Percentiles rank a stretch among this genome's conserved stretches.
These are phyloP conservation scores for Phragmites australis DNA, from an alignment of 176 grass and related monocot genomes.

Conservation along the genomic window DNA sequence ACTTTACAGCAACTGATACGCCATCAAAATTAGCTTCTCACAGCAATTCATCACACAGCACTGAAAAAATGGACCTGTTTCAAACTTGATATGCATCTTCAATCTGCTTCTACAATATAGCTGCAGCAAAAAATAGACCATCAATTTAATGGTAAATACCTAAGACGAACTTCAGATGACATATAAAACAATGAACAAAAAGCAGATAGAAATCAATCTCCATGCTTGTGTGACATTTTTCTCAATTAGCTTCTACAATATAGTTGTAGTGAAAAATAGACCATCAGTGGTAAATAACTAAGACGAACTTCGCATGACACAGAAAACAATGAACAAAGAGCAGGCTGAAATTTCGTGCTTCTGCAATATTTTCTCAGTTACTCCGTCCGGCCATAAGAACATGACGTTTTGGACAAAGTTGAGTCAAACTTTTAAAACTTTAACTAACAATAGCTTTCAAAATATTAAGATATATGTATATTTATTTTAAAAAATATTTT, in stretches of 20 bases:
- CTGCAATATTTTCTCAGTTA: slow-evolving; percentile 10
- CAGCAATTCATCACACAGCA: too few species aligned
- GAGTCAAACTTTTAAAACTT: too few species aligned
- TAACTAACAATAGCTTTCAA: too few species aligned
- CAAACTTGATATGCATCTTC: neutral
- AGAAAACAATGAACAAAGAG: neutral
- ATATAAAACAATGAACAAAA: neutral
- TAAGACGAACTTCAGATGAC: neutral
- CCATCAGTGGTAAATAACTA: neutral
- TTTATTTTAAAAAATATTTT: too few species aligned
- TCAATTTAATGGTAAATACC: neutral
- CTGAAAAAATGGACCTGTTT: neutral
- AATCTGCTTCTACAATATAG: neutral
- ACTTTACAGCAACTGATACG: too few species aligned
- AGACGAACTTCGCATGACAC: neutral
- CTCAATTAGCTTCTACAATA: neutral
- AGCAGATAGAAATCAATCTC: neutral
- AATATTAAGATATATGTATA: too few species aligned
- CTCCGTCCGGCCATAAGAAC: too few species aligned
- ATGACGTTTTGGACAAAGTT: too few species aligned
- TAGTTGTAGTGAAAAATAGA: neutral
- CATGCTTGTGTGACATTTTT: neutral
- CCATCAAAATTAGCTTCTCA: too few species aligned
- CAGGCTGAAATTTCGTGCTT: neutral
- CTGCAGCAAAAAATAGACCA: neutral